Percentiles rank a stretch among this genome's conserved stretches.
These are phyloP conservation scores for Kalmusia sp. DNA, from an alignment of 2,329 filamentous ascomycete genomes.

Conservation along the genomic window DNA sequence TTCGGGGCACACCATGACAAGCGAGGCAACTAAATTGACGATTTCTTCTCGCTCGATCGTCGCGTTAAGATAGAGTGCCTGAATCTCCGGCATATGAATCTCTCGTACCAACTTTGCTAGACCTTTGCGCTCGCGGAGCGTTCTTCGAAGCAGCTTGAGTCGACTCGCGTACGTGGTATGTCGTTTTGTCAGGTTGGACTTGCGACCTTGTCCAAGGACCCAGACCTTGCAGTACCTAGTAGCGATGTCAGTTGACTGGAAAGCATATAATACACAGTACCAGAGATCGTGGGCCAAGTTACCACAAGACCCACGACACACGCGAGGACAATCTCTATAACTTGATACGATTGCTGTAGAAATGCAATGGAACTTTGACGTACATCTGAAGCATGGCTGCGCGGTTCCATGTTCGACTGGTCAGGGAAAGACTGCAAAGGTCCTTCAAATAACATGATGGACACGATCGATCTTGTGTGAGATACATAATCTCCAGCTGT, in stretches of 20 bases:
- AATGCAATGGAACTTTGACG: slow-evolving; percentile 47
- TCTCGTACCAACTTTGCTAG: slow-evolving; percentile 62
- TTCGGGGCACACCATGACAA: slow-evolving; percentile 66
- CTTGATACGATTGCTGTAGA: background rate
- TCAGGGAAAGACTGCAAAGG: slow-evolving; percentile 60
- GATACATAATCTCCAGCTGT: slow-evolving; percentile 57
- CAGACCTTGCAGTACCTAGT: slow-evolving; percentile 58
- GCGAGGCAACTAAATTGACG: slow-evolving; percentile 59
- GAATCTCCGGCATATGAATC: slow-evolving; percentile 59
- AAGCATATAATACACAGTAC: no score
- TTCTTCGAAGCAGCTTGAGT: slow-evolving; percentile 62
- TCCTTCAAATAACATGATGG: slow-evolving; percentile 63
- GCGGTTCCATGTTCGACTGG: slow-evolving; percentile 64
- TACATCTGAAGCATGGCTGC: slow-evolving; percentile 60
- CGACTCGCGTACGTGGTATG: slow-evolving; percentile 58
- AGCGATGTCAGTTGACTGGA: slow-evolving; percentile 9
- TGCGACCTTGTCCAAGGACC: slow-evolving; percentile 54
- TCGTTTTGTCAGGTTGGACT: slow-evolving; percentile 41
- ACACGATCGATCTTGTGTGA: slow-evolving; percentile 48
- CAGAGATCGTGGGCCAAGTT: no score
- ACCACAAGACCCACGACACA: no score
- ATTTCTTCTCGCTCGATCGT: slow-evolving; percentile 57
- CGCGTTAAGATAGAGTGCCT: slow-evolving; percentile 46
- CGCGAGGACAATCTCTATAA: no score
- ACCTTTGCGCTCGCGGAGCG: slow-evolving; percentile 58